Conservation (phyloP, 768 basidiomycete species). For the Pisolithus tinctorius region DNA sequence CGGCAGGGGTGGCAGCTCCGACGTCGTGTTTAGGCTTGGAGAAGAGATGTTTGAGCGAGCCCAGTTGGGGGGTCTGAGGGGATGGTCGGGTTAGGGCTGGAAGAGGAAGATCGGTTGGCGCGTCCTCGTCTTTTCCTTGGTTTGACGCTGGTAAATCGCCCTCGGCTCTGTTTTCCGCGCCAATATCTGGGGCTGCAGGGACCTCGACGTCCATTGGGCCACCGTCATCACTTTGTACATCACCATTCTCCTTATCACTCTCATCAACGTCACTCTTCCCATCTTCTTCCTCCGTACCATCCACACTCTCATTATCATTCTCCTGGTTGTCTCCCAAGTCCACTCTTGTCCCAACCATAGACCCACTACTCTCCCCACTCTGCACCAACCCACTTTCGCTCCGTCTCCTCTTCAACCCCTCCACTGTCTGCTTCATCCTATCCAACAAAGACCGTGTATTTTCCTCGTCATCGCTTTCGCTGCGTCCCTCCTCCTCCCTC, state of each 20-base stretch:
- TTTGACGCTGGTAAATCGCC: slow-evolving; percentile 3
- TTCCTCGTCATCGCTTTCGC: slow-evolving; percentile 23
- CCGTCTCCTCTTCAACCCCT: slow-evolving; percentile 28
- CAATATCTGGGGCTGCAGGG: neutral
- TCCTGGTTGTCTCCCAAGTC: slow-evolving; percentile 33
- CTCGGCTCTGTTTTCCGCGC: too few relatives aligned
- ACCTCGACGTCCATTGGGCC: neutral
- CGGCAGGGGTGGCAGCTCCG: slow-evolving; percentile 15
- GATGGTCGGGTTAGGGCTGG: neutral
- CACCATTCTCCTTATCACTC: slow-evolving; percentile 10
- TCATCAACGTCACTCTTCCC: neutral
- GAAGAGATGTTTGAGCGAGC: slow-evolving; percentile 27
- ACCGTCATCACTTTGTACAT: neutral
- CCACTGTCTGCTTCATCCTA: slow-evolving; percentile 31
- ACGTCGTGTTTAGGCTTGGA: slow-evolving; percentile 10
- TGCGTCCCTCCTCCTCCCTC: neutral
- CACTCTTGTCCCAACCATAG: slow-evolving; percentile 41
- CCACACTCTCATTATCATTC: slow-evolving; percentile 5
- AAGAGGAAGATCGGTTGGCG: slow-evolving; percentile 2
- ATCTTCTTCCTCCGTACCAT: neutral
- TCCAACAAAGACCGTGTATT: slow-evolving; percentile 30
- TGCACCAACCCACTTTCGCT: slow-evolving; percentile 13
- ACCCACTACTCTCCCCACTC: slow-evolving; percentile 27
- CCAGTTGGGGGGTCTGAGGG: slow-evolving; percentile 24
- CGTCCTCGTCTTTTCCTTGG: slow-evolving; percentile 14